Evolutionary conservation across 805 yeast species (phyloP).

Genomic region (Spathaspora arborariae): DNA sequence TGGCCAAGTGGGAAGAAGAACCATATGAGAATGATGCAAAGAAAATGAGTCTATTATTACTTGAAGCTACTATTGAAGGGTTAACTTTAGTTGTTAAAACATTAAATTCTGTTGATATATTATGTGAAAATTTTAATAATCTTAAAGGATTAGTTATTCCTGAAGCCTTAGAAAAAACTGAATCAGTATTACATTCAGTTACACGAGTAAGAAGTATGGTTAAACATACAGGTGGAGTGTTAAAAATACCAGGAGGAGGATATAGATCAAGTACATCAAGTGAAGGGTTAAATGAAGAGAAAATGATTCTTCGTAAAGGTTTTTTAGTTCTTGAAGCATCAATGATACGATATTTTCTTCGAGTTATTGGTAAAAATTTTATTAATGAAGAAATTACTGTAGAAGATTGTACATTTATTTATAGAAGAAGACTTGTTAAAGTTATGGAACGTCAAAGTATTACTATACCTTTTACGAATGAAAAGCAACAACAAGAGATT

Average conservation of each 20-base stretch:
- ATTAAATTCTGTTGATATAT: constrained; percentile 34
- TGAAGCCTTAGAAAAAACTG: constrained; percentile 25
- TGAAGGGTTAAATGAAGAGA: background rate
- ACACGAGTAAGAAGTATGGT: background rate
- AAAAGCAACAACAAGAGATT: background rate
- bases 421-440: background rate
- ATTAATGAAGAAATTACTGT: background rate
- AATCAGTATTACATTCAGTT: constrained; percentile 19
- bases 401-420: background rate
- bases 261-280: too few species aligned
- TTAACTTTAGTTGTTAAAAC: constrained; percentile 19
- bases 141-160: constrained; percentile 36
- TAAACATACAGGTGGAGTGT: too few species aligned
- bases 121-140: constrained; percentile 36
- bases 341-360: background rate
- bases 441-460: background rate
- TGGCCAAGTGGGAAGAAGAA: constrained; percentile 6
- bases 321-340: background rate
- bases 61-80: constrained; percentile 13
- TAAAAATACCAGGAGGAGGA: too few species aligned
- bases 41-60: constrained; percentile 15
- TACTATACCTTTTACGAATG: background rate
- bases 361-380: background rate
- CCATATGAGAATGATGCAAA: constrained; percentile 28
- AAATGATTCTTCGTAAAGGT: background rate